Base-by-base conservation (phyloP, 352 stramenopile genomes). In the Lagenidium giganteum region DNA sequence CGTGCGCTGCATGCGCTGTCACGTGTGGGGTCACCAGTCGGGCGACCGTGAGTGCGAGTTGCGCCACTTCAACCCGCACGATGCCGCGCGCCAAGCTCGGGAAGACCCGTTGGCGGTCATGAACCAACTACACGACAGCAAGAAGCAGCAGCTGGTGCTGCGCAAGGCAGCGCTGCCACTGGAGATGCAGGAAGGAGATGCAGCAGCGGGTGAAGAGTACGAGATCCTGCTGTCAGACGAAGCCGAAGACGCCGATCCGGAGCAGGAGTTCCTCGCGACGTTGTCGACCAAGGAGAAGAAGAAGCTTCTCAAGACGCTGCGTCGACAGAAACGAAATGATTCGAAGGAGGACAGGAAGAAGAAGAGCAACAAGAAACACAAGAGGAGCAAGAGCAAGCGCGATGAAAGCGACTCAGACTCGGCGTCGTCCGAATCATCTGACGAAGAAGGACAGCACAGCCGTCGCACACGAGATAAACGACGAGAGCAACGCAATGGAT, bases 11-110 rank as follows among this genome's bases (percentile, higher is more conserved):
- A 71, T 93, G 34, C 76, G 83, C 17, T 95, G 84, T 32, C 64
- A 66, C 1, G 61, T 86, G 36, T 95, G 83, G 81, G 84, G 84
- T 7, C 84, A 95, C 51, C 66, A 81, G 41, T 92, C 75, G 17
- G 83, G 83, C 11, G 84, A 95, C 32, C 64, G 83, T 22, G 84
- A 95, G 57, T 95, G 84, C 47, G 51, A 68, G 31, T 31, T 91
- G 33, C 64, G 72, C 11, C 61, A 95, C 40, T 57, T 64, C 5
- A 95, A 95, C 37, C 80, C 83, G 0, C 78, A 83, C 37, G 80
- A 93, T 69, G 77, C 80, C 33, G 65, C 63, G 5, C 70, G 81
- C 7, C 78, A 88, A 42, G 52, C 47, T 32, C 67, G 68, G 47
- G 81, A 93, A 45, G 81, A 93, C 41, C 81, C 78, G 0, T 66